Base-by-base conservation (phyloP, 768 basidiomycete genomes). In the Russula compacta region DNA sequence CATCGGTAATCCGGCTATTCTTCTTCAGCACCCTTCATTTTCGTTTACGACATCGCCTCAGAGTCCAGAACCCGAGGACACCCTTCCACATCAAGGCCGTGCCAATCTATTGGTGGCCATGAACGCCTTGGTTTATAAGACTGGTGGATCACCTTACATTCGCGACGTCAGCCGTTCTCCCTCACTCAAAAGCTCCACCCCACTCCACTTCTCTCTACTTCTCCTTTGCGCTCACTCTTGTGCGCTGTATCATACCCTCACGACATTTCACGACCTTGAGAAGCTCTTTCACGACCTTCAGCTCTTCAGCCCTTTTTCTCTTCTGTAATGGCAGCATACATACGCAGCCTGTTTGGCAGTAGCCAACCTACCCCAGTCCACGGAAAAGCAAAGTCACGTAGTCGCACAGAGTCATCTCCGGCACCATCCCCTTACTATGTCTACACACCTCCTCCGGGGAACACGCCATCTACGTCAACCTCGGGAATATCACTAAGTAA, bases 331-430 rank as follows among this genome's bases (percentile, higher is more conserved):
- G 74, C 79, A 53, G 77, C 81, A 38, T 79, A 79, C 72, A 67
- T 82, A 60, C 81, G 81, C 62, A 78, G 69, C 61, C 71, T 78
- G 66, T 79, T 79, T 59, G 77, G 78, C 46, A 73, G 72, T 42
- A 67, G 65, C 15, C 56, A 53, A 9, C 33, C 56, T 5, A 57
- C 67, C 69, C 65, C 65, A 67, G 52, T 62, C 67, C 63, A 65
- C 69, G 67, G 65, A 56, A 67, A 60, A 32, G 68, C 76, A 58
- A 81, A 76, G 69, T 69, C 77, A 40, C 77, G 79, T 64, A 69
- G 67, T 51, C 78, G 78, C 35, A 77, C 80, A 19, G 71, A 70
- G 36, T 77, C 81, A 21, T 64, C 71, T 29, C 71, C 77, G 4
- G 68, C 70, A 9, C 63, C 71, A 7, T 68, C 67, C 9, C 61